Evolutionary conservation across 352 stramenopile species (phyloP).

Genomic region (Pythium dissotocum): DNA sequence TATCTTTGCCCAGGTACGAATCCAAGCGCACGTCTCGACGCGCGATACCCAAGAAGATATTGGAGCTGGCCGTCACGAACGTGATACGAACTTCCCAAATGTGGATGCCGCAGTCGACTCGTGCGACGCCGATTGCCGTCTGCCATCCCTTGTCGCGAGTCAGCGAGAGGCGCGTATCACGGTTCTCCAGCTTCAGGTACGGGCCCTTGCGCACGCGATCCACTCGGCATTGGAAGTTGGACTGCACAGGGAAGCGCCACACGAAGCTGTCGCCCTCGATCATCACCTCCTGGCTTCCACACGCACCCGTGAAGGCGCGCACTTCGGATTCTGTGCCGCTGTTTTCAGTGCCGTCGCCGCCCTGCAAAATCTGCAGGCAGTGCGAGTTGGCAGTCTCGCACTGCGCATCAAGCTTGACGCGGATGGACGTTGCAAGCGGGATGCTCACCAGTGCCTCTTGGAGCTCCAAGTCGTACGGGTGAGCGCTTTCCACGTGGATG

Average conservation of each 20-base stretch:
- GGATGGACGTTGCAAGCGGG: conserved; percentile 81
- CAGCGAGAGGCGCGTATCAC: conserved; percentile 82
- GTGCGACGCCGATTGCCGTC: conserved; percentile 83
- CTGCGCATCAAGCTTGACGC: conserved; percentile 69
- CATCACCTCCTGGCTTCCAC: conserved; percentile 84
- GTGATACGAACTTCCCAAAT: conserved; percentile 89
- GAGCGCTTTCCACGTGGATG: conserved; percentile 71
- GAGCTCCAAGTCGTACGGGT: conserved; percentile 83
- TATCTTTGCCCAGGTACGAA: conserved; percentile 92
- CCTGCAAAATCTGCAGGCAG: conserved; percentile 86
- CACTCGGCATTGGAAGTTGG: conserved; percentile 88
- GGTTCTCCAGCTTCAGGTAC: conserved; percentile 88
- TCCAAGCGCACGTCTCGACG: conserved; percentile 83
- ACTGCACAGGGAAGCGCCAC: conserved; percentile 87
- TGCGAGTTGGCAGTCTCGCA: conserved; percentile 87
- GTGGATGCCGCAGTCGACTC: conserved; percentile 83
- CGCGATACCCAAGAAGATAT: conserved; percentile 89
- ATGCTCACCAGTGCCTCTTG: conserved; percentile 82
- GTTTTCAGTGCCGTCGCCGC: conserved; percentile 47
- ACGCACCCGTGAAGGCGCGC: conserved; percentile 79
- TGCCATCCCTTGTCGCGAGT: conserved; percentile 90
- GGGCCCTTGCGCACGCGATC: conserved; percentile 83
- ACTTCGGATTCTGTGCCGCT: conserved; percentile 71
- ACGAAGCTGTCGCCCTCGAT: conserved; percentile 87
- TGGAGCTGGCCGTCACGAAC: conserved; percentile 87